Percentiles rank a stretch among this genome's conserved stretches.
Evolutionary conservation across 345 rosid genomes (phyloP).

Genomic region (Limnanthes douglasii): DNA sequence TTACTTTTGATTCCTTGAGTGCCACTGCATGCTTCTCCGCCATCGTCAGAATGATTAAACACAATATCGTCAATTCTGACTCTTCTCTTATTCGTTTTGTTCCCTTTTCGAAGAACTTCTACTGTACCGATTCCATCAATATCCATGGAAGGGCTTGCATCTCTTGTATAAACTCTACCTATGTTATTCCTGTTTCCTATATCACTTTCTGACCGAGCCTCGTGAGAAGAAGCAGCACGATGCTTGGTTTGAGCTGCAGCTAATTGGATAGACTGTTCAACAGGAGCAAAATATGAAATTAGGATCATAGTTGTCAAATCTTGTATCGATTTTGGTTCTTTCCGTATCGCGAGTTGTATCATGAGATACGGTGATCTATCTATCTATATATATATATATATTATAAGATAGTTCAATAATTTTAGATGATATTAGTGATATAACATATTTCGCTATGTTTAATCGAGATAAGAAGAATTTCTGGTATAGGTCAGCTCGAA

Average conservation of each 20-base stretch:
- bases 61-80: constrained; percentile 31
- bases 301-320: too few relatives aligned
- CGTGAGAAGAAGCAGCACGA: constrained; percentile 18
- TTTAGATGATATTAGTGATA: constrained; percentile 2
- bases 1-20: constrained; percentile 45
- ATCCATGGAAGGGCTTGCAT: constrained; percentile 26
- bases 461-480: too few relatives aligned
- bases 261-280: constrained; percentile 23
- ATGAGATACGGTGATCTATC: constrained; percentile 5
- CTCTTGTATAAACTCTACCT: constrained; percentile 24
- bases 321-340: too few relatives aligned
- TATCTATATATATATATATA: background rate
- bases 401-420: constrained; percentile 2
- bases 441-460: too few relatives aligned
- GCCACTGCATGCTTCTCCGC: constrained; percentile 75
- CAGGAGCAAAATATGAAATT: constrained; percentile 5
- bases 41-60: constrained; percentile 44
- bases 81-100: constrained; percentile 40
- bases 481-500: too few relatives aligned
- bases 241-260: constrained; percentile 27
- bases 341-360: too few relatives aligned
- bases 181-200: constrained; percentile 20
- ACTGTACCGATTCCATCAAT: constrained; percentile 55
- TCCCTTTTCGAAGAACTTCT: constrained; percentile 44
- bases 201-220: constrained; percentile 29